phyloP scores from a whole-genome alignment of 345 rosid species.

The Hevea brasiliensis region DNA sequence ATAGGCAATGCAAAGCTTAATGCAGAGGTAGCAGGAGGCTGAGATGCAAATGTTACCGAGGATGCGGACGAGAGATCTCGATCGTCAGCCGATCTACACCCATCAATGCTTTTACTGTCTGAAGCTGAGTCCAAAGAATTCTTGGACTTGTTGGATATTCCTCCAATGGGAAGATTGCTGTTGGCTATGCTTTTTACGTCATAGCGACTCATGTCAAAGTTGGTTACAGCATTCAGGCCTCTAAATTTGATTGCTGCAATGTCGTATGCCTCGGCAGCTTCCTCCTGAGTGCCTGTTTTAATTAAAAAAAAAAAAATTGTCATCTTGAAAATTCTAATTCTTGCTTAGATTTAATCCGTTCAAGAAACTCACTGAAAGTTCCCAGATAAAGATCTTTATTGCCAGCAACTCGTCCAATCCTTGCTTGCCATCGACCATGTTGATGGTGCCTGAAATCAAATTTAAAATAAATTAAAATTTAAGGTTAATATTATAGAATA shows the following conservation, averaged over 20 bases:
- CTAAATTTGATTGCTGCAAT: conserved; percentile 88
- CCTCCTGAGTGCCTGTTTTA: conserved; percentile 74
- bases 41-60: conserved; percentile 44
- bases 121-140: conserved; percentile 46
- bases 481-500: not conserved
- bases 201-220: conserved; percentile 90
- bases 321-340: not conserved
- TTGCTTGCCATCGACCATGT: conserved; percentile 98
- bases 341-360: too few species aligned
- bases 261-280: conserved; percentile 74
- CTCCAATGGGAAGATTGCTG: conserved; percentile 84
- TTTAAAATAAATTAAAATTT: not conserved
- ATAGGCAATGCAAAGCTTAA: conserved; percentile 47
- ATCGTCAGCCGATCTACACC: conserved; percentile 40
- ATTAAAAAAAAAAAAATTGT: not conserved
- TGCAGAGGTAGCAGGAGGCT: conserved; percentile 22
- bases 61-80: conserved; percentile 52
- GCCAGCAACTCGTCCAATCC: conserved; percentile 96
- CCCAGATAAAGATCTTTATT: conserved; percentile 98
- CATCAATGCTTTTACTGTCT: conserved; percentile 42
- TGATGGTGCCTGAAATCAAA: conserved; percentile 77
- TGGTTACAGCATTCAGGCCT: conserved; percentile 86
- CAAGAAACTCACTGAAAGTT: conserved; percentile 69
- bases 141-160: conserved; percentile 47
- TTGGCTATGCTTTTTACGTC: conserved; percentile 83